Conservation (phyloP, 345 rosid genomes). For the Salix arbutifolia region DNA sequence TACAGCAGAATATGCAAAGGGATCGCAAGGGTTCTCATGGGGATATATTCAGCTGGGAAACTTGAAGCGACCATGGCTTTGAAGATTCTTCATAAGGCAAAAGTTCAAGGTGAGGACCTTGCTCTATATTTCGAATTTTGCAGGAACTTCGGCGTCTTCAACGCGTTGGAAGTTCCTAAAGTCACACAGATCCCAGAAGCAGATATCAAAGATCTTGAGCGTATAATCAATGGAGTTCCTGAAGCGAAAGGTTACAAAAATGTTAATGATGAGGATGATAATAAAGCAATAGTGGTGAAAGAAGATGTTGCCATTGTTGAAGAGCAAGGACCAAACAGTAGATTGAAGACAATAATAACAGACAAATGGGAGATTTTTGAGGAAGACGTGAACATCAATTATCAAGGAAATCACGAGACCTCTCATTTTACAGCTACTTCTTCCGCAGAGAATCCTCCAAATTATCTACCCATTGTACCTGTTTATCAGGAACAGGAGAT, state of each 20-base stretch:
- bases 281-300: conserved; percentile 18
- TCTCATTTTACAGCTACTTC: neutral
- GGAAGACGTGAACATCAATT: conserved; percentile 20
- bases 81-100: conserved; percentile 47
- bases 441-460: neutral
- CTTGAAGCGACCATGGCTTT: conserved; percentile 49
- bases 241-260: neutral
- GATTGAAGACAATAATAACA: conserved; percentile 42
- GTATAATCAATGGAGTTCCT: conserved; percentile 32
- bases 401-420: neutral
- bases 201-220: conserved; percentile 46
- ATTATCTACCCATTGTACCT: conserved; percentile 17
- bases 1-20: conserved; percentile 57
- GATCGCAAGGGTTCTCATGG: conserved; percentile 40
- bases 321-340: neutral
- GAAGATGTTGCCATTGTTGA: conserved; percentile 2
- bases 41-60: conserved; percentile 34
- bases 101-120: conserved; percentile 44
- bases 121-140: conserved; percentile 47
- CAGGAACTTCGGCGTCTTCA: conserved; percentile 41
- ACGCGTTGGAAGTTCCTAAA: conserved; percentile 46
- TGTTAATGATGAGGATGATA: neutral
- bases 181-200: conserved; percentile 40
- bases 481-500: conserved; percentile 22
- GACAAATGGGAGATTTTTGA: conserved; percentile 63